phyloP scores from a whole-genome alignment of 164 flowering plant species.

The Vitis vinifera region DNA sequence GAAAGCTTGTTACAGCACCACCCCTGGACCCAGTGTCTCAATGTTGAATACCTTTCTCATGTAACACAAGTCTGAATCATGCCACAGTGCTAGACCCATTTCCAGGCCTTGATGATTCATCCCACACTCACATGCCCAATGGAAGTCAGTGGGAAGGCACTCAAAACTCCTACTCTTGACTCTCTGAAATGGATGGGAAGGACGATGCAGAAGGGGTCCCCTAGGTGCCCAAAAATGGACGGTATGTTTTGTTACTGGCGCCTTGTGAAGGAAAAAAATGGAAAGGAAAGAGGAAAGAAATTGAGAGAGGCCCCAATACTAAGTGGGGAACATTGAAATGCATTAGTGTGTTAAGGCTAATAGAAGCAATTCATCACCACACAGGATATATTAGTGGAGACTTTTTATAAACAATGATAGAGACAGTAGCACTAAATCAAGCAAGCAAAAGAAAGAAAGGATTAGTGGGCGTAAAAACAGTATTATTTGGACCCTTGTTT shows the following conservation, averaged over 20 bases:
- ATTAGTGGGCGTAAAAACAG: constrained; percentile 3
- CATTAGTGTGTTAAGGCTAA: constrained; percentile 1
- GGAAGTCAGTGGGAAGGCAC: background rate
- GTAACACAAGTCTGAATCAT: background rate
- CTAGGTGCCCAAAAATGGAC: background rate
- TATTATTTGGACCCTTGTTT: background rate
- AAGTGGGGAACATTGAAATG: background rate
- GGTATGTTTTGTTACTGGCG: background rate
- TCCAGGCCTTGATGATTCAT: background rate
- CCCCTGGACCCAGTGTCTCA: background rate
- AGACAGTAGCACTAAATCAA: constrained; percentile 14
- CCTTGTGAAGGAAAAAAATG: background rate
- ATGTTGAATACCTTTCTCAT: background rate
- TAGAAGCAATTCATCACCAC: constrained; percentile 12
- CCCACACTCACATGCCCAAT: background rate
- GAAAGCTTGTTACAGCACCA: background rate
- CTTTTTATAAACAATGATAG: constrained; percentile 1
- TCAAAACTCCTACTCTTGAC: background rate
- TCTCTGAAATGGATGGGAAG: background rate
- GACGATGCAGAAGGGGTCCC: background rate
- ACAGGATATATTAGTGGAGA: background rate
- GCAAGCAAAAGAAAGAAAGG: constrained; percentile 2
- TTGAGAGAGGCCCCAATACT: background rate
- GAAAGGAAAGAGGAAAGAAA: too few relatives aligned
- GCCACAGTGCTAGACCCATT: background rate